A percentile compares a stretch with the other conserved stretches of the same genome.
Conservation (phyloP, 495 filamentous ascomycete genomes). For the Lineolata rhizophorae region DNA sequence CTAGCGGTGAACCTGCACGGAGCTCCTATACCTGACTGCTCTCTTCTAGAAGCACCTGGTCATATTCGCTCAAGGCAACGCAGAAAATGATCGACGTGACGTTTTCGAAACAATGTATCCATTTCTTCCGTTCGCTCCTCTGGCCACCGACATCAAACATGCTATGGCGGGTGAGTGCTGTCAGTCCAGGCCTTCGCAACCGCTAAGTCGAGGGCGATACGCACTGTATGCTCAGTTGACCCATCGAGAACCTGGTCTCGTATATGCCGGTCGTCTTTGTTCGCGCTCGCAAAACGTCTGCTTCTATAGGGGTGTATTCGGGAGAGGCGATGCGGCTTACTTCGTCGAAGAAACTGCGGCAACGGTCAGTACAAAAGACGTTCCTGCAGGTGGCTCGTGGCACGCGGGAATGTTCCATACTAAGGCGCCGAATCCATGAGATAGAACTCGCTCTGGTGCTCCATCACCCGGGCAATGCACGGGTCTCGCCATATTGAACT, state of each 20-base stretch:
- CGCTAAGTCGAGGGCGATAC: conserved; percentile 14
- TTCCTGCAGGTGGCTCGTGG: too few species aligned
- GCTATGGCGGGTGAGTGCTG: conserved; percentile 22
- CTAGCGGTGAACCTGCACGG: too few species aligned
- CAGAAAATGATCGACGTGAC: conserved; percentile 99
- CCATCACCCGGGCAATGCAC: conserved; percentile 63
- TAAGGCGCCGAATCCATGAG: conserved; percentile 98
- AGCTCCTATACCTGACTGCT: conserved; percentile 58
- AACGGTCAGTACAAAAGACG: conserved; percentile 9
- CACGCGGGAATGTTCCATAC: conserved; percentile 44
- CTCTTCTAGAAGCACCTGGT: conserved; percentile 89
- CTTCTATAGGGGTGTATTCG: conserved; percentile 76
- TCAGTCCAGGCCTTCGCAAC: neutral
- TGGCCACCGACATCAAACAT: conserved; percentile 99
- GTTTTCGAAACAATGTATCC: conserved; percentile 99
- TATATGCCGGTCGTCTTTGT: conserved; percentile 99
- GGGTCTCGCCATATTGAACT: conserved; percentile 78
- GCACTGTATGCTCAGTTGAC: conserved; percentile 95
- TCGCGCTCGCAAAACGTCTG: conserved; percentile 81
- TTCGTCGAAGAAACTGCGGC: conserved; percentile 76
- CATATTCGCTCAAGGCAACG: conserved; percentile 94
- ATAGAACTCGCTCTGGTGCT: conserved; percentile 94
- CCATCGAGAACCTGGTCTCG: conserved; percentile 95
- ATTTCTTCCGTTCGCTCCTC: conserved; percentile 93
- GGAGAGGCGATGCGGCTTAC: conserved; percentile 62